Evolutionary conservation across 345 rosid genomes (phyloP), one percentile per base, ranked within the genome.

Genomic region (Populus simonii): DNA sequence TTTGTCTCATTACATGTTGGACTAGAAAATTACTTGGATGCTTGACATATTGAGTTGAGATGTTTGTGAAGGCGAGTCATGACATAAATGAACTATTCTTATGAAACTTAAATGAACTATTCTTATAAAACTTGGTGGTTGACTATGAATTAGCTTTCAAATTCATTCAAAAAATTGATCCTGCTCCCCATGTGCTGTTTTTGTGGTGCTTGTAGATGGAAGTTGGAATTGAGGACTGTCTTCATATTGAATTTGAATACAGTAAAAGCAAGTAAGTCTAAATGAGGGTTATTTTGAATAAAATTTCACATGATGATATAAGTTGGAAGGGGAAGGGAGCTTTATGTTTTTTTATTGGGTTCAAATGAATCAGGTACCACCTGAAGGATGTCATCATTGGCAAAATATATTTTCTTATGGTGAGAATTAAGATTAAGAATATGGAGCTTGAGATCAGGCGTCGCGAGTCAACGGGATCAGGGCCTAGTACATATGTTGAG

Each of bases 361-460:
- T 68, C 16, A 20, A 18, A 18, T 53, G 59, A 53, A 53, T 53
- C 88, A 94, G 99, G 93, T 96, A 94, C 80, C 98, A 96, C 83
- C 84, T 92, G 80, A 96, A 96, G 82, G 99, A 96, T 68, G 96
- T 96, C 73, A 94, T 96, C 66, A 88, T 96, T 72, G 99, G 99
- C 79, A 96, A 96, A 84, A 96, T 96, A 80, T 96, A 94, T 74
- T 96, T 96, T 87, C 97, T 96, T 43, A 97, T 96, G 25, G 98
- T 96, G 72, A 92, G 97, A 87, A 96, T 96, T 89, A 94, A 92
- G 91, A 94, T 96, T 82, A 96, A 96, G 85, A 94, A 92, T 79
- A 96, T 96, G 98, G 99, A 96, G 78, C 98, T 96, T 71, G 99
- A 96, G 92, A 96, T 96, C 78, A 86, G 99, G 74, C 90, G 97